phyloP scores from a whole-genome alignment of 805 yeast genomes.

The Maudiozyma barnettii region DNA sequence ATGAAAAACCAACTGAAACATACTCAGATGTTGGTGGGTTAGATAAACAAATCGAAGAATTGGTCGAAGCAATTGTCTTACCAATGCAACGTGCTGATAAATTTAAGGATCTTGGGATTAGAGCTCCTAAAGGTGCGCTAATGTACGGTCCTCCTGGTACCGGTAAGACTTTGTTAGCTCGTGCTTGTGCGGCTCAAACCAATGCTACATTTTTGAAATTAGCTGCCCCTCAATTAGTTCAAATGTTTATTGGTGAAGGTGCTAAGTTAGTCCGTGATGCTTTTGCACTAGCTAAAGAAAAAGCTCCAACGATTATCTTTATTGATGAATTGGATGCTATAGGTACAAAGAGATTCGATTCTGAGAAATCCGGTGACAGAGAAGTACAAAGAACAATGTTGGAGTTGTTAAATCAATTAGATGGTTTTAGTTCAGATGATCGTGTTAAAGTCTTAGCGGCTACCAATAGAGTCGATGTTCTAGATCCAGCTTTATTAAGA shows the following conservation, averaged over 20 bases:
- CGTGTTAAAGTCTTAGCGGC: slow-evolving; percentile 97
- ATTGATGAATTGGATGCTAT: slow-evolving; percentile 98
- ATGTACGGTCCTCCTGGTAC: slow-evolving; percentile 99
- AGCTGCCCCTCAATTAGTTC: slow-evolving; percentile 97
- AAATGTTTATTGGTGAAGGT: slow-evolving; percentile 98
- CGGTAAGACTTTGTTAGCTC: slow-evolving; percentile 91
- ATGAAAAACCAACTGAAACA: slow-evolving; percentile 95
- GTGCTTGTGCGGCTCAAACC: slow-evolving; percentile 98
- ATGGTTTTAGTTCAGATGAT: slow-evolving; percentile 96
- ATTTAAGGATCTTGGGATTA: slow-evolving; percentile 87
- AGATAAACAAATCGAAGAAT: slow-evolving; percentile 95
- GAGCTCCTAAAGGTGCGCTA: slow-evolving; percentile 95
- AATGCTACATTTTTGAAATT: slow-evolving; percentile 93
- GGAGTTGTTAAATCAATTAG: slow-evolving; percentile 92
- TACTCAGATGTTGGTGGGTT: slow-evolving; percentile 97
- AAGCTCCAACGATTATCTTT: slow-evolving; percentile 95
- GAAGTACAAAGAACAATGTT: slow-evolving; percentile 99
- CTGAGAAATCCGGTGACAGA: slow-evolving; percentile 94
- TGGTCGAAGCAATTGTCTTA: slow-evolving; percentile 94
- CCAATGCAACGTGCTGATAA: slow-evolving; percentile 98
- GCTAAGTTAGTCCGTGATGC: slow-evolving; percentile 97
- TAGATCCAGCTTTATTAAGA: slow-evolving; percentile 96
- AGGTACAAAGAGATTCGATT: slow-evolving; percentile 96
- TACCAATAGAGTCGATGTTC: slow-evolving; percentile 93
- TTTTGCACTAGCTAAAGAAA: slow-evolving; percentile 92